Conservation (phyloP, 768 basidiomycete species). For the Phaffia australis region DNA sequence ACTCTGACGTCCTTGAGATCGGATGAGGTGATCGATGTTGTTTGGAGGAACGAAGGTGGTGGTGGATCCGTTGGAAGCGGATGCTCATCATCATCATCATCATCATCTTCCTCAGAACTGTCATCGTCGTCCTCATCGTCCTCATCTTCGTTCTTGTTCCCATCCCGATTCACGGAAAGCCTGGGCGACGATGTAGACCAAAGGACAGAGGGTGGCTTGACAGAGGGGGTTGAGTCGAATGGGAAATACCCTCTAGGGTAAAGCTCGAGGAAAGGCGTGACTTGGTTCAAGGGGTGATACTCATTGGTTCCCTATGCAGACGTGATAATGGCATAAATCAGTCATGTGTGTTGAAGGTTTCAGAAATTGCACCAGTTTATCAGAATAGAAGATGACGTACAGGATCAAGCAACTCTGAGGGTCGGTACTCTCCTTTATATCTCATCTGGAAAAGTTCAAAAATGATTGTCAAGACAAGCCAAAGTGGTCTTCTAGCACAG, state of each 20-base stretch:
- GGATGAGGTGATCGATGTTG: constrained; percentile 26
- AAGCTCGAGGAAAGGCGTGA: constrained; percentile 58
- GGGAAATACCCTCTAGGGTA: constrained; percentile 42
- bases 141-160: background rate
- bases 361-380: background rate
- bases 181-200: background rate
- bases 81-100: constrained; percentile 23
- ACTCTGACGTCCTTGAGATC: constrained; percentile 22
- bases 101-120: constrained; percentile 28
- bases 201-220: background rate
- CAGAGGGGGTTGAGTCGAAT: constrained; percentile 44
- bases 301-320: constrained; percentile 56
- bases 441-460: constrained; percentile 52
- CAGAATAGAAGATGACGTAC: constrained; percentile 40
- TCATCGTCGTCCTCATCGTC: constrained; percentile 19
- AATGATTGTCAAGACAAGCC: background rate
- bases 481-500: no score
- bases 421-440: constrained; percentile 87
- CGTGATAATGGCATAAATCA: background rate
- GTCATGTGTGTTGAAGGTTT: background rate
- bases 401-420: constrained; percentile 79
- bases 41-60: constrained; percentile 37
- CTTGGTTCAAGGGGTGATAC: constrained; percentile 60
- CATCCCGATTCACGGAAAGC: no score
- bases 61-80: constrained; percentile 33